Percentiles rank a stretch among this genome's conserved stretches.
Evolutionary conservation across 179 eudicot genomes (phyloP).

Genomic region (Gypsophila paniculata): DNA sequence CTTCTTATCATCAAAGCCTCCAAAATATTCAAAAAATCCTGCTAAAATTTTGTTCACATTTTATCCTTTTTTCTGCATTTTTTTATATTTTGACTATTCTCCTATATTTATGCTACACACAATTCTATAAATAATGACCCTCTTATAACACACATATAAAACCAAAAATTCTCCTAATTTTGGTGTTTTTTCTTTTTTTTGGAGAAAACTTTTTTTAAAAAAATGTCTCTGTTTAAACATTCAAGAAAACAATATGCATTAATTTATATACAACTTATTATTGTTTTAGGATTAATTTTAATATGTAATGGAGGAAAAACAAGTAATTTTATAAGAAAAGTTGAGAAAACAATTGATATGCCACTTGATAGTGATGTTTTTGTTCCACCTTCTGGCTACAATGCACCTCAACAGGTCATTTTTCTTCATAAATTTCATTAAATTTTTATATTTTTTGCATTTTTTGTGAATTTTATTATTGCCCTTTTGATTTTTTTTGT

Average conservation of each 20-base stretch:
- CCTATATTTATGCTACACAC: background rate
- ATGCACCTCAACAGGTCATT: slow-evolving; percentile 36
- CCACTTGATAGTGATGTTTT: slow-evolving; percentile 35
- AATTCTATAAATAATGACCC: slow-evolving; percentile 7
- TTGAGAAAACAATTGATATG: slow-evolving; percentile 29
- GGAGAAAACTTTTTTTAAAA: background rate
- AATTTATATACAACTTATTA: background rate
- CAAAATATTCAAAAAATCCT: background rate
- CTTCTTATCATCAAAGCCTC: background rate
- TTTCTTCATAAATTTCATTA: background rate
- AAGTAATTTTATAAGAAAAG: slow-evolving; percentile 22
- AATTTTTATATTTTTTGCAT: background rate
- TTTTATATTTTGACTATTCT: background rate
- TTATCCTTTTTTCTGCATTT: background rate
- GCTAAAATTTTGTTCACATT: slow-evolving; percentile 6
- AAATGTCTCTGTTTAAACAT: slow-evolving; percentile 6
- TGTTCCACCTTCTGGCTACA: slow-evolving; percentile 27
- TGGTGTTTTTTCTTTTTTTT: background rate
- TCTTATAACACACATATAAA: background rate
- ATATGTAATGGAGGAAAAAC: slow-evolving; percentile 29
- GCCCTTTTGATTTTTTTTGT: slow-evolving; percentile 4
- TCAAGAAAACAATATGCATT: slow-evolving; percentile 1
- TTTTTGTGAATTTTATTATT: background rate
- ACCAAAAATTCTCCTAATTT: background rate
- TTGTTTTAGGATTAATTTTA: slow-evolving; percentile 25